Evolutionary conservation across 2,329 filamentous ascomycete genomes (phyloP), one percentile per base, ranked within the genome.

Genomic region (Ophiostoma quercus): DNA sequence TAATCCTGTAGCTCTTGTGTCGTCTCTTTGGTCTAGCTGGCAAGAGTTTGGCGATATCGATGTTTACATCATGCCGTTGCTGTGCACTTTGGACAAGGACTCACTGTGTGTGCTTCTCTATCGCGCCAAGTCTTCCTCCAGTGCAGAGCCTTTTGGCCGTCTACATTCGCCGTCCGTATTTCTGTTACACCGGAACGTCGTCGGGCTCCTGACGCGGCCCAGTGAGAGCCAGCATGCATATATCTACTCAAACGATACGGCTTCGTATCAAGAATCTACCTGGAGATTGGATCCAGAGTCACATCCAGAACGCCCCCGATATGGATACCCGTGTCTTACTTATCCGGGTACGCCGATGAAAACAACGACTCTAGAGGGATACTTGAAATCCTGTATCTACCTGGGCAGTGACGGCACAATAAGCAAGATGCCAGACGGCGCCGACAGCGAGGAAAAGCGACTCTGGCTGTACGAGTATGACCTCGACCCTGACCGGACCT

Each of bases 31-130:
- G 43, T 47, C 43, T 47, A 16, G 43, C 43, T 47, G 43, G 43
- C 43, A 47, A 19, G 16, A 47, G 16, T n/a, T 19, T 47, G 12
- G 8, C 51, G 51, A 57, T 57, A 22, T 57, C 3, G 51, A 57
- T 25, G 51, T 57, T 9, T 57, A 57, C 51, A 57, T 57, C 51
- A 29, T 57, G 51, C 51, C 51, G n/a, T 12, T 57, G n/a, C n/a
- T 57, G 8, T 25, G 51, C 22, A 9, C 22, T 57, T 22, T 57
- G n/a, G n/a, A 25, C n/a, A 5, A 25, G n/a, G 51, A 57, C 22
- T 22, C 51, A 4, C 3, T 57, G 22, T 57, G 51, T 25, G n/a
- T 57, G 8, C 51, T 57, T 57, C 51, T 57, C 9, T 22, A 9
- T 57, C 51, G 51, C n/a, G 12, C 51, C n/a, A 57, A 57, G 51